phyloP scores from a whole-genome alignment of 805 yeast species.

The Cyberlindnera subsufficiens region DNA sequence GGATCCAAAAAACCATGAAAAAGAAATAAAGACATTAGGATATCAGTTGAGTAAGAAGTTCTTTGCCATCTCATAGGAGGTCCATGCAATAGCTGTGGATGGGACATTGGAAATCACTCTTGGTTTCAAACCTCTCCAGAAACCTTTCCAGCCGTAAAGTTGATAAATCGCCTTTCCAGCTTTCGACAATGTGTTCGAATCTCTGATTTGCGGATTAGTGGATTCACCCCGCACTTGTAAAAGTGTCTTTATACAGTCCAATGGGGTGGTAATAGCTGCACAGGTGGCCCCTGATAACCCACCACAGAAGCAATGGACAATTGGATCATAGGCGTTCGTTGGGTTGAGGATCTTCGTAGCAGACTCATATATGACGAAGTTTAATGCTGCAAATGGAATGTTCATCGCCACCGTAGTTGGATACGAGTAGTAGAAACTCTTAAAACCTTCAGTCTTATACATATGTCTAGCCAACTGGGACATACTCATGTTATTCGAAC shows the following conservation, averaged over 20 bases:
- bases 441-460: slow-evolving; percentile 57
- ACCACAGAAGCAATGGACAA: slow-evolving; percentile 87
- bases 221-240: slow-evolving; percentile 71
- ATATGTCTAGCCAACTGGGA: slow-evolving; percentile 39
- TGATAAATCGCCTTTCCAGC: slow-evolving; percentile 66
- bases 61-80: slow-evolving; percentile 96
- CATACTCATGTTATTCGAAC: slow-evolving; percentile 20
- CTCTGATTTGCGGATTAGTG: slow-evolving; percentile 40
- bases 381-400: slow-evolving; percentile 91
- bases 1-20: background rate
- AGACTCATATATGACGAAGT: slow-evolving; percentile 88
- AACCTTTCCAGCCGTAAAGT: slow-evolving; percentile 59
- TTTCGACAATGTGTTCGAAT: slow-evolving; percentile 58
- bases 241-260: slow-evolving; percentile 89
- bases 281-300: slow-evolving; percentile 93
- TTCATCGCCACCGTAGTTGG: slow-evolving; percentile 91
- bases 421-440: slow-evolving; percentile 86
- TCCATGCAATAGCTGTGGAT: slow-evolving; percentile 95
- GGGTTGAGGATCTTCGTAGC: slow-evolving; percentile 79
- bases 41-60: slow-evolving; percentile 25
- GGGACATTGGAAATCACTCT: slow-evolving; percentile 92
- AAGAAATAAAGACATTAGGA: background rate
- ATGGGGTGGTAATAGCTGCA: slow-evolving; percentile 90
- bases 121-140: slow-evolving; percentile 82
- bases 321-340: slow-evolving; percentile 71